Conservation (phyloP, 2,329 filamentous ascomycete species). For the Epichloe brachyelytri region DNA sequence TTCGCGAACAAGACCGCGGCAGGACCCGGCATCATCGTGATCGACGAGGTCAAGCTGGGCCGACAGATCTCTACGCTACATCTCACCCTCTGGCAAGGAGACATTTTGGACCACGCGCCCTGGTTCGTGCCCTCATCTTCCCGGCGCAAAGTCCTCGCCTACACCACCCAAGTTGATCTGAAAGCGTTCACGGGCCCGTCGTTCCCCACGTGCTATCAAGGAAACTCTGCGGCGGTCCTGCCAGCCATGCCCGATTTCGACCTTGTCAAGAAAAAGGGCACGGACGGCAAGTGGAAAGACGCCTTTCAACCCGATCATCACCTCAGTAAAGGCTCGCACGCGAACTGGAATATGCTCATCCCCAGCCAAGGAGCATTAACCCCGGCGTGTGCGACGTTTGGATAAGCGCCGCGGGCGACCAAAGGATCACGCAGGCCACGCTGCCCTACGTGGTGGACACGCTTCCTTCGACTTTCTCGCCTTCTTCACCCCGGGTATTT, state of each 20-base stretch:
- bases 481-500: neutral
- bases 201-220: conserved; percentile 15
- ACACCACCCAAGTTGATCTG: conserved; percentile 19
- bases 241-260: conserved; percentile 11
- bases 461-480: conserved; percentile 26
- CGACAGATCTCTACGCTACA: conserved; percentile 3
- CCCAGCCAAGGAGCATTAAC: conserved; percentile 9
- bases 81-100: conserved; percentile 22
- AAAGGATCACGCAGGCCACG: conserved; percentile 49
- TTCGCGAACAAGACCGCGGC: conserved; percentile 21
- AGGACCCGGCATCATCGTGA: conserved; percentile 19
- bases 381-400: conserved; percentile 29
- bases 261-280: neutral
- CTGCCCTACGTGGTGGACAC: conserved; percentile 52
- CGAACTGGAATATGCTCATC: conserved; percentile 18
- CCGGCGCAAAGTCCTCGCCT: conserved; percentile 18
- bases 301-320: conserved; percentile 1
- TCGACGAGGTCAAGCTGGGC: conserved; percentile 6
- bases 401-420: conserved; percentile 46
- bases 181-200: conserved; percentile 16
- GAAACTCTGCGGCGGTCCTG: conserved; percentile 6
- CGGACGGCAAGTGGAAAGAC: conserved; percentile 11
- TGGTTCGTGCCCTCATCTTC: conserved; percentile 17
- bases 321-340: conserved; percentile 17
- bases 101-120: conserved; percentile 15